Conservation (phyloP, 441 rosid species). For the Populus hybrid region DNA sequence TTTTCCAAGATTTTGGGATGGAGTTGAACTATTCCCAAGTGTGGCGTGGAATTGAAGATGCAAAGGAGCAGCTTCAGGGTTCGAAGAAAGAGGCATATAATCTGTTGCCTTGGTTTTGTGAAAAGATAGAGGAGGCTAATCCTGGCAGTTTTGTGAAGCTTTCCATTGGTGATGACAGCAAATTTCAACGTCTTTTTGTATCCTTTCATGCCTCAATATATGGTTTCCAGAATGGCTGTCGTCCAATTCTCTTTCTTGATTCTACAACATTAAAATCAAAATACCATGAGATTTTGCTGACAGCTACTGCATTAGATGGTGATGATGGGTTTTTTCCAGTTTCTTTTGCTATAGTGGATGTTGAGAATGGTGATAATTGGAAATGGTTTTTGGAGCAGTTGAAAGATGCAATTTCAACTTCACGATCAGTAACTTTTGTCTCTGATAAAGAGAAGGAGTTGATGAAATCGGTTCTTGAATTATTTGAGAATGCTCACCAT, state of each 20-base stretch:
- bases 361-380: constrained; percentile 65
- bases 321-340: constrained; percentile 73
- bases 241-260: constrained; percentile 86
- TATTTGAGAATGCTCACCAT: constrained; percentile 64
- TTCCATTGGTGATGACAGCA: constrained; percentile 49
- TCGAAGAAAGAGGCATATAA: constrained; percentile 72
- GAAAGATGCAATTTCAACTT: constrained; percentile 48
- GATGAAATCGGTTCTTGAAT: constrained; percentile 49
- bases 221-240: constrained; percentile 77
- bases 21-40: constrained; percentile 32
- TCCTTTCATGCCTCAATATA: constrained; percentile 57
- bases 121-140: constrained; percentile 56
- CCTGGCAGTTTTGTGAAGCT: constrained; percentile 70
- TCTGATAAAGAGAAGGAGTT: constrained; percentile 75
- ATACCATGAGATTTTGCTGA: constrained; percentile 73
- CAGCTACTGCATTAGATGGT: constrained; percentile 83
- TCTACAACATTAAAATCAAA: constrained; percentile 66
- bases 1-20: constrained; percentile 77
- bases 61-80: constrained; percentile 80
- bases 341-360: constrained; percentile 63
- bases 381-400: constrained; percentile 84
- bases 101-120: constrained; percentile 70
- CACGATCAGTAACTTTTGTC: constrained; percentile 54
- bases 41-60: constrained; percentile 76
- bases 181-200: constrained; percentile 72